A percentile compares a stretch with the other conserved stretches of the same genome.
phyloP scores from a whole-genome alignment of 805 yeast genomes.

The Yarrowia sp. region DNA sequence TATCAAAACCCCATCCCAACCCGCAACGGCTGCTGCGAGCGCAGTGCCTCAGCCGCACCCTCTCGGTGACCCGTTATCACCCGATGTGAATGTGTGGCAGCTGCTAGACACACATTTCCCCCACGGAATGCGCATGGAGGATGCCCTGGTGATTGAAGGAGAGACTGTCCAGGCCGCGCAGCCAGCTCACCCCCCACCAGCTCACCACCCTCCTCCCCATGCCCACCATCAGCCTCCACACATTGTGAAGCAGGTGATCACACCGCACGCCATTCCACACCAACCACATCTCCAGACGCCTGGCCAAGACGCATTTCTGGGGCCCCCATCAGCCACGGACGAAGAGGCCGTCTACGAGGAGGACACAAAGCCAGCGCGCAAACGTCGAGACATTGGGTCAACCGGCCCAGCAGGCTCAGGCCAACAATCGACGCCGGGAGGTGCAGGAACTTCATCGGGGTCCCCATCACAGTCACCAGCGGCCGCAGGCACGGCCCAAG shows the following conservation, averaged over 20 bases:
- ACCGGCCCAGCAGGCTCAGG: background rate
- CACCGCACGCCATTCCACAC: background rate
- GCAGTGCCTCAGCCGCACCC: constrained; percentile 33
- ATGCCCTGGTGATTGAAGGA: constrained; percentile 67
- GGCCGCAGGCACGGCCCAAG: constrained; percentile 39
- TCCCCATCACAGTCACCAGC: constrained; percentile 36
- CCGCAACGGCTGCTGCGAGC: background rate
- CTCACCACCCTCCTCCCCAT: background rate
- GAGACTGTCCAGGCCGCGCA: constrained; percentile 44
- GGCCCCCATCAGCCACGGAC: constrained; percentile 38
- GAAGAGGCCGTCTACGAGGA: constrained; percentile 5
- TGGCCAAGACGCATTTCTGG: constrained; percentile 2
- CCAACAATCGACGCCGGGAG: constrained; percentile 7
- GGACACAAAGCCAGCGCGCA: constrained; percentile 16
- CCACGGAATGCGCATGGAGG: constrained; percentile 69
- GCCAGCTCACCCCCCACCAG: background rate
- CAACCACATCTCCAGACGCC: constrained; percentile 30
- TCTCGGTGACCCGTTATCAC: constrained; percentile 53
- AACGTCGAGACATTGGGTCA: background rate
- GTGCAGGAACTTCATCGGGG: constrained; percentile 12
- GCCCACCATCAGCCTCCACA: constrained; percentile 9
- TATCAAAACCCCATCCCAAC: constrained; percentile 28
- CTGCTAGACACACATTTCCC: constrained; percentile 68
- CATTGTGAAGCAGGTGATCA: constrained; percentile 21
- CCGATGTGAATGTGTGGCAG: constrained; percentile 67